phyloP scores from a whole-genome alignment of 2,329 filamentous ascomycete species.

The Pyrenophora graminea region DNA sequence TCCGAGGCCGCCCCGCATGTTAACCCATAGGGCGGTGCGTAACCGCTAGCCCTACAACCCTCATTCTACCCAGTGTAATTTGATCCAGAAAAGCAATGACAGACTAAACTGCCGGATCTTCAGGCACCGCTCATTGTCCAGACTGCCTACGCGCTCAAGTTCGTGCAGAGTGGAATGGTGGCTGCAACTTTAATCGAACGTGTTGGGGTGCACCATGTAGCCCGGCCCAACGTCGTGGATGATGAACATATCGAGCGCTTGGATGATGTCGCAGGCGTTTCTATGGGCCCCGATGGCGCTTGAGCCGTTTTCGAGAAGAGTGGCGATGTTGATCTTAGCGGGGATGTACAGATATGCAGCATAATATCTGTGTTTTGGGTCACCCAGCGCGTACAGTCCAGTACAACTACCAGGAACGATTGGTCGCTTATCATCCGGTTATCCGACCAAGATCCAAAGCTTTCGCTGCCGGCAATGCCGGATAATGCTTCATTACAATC shows the following conservation, averaged over 20 bases:
- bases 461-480: background rate
- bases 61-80: conserved; percentile 8
- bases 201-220: conserved; percentile 16
- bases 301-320: conserved; percentile 8
- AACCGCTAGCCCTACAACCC: conserved; percentile 37
- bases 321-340: conserved; percentile 7
- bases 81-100: conserved; percentile 2
- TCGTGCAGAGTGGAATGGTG: conserved; percentile 17
- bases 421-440: conserved; percentile 7
- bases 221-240: conserved; percentile 4
- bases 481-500: no score
- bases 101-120: conserved; percentile 24
- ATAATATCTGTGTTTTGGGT: conserved; percentile 8
- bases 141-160: conserved; percentile 26
- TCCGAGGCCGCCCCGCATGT: conserved; percentile 21
- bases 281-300: conserved; percentile 14
- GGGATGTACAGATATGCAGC: conserved; percentile 8
- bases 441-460: background rate
- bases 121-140: conserved; percentile 22
- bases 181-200: conserved; percentile 35
- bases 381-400: conserved; percentile 9
- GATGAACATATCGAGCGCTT: conserved; percentile 15
- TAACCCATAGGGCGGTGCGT: conserved; percentile 19
- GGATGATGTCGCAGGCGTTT: conserved; percentile 16
- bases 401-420: conserved; percentile 4